phyloP scores from a whole-genome alignment of 257 asterid genomes.

The Solanum ossicruentum region DNA sequence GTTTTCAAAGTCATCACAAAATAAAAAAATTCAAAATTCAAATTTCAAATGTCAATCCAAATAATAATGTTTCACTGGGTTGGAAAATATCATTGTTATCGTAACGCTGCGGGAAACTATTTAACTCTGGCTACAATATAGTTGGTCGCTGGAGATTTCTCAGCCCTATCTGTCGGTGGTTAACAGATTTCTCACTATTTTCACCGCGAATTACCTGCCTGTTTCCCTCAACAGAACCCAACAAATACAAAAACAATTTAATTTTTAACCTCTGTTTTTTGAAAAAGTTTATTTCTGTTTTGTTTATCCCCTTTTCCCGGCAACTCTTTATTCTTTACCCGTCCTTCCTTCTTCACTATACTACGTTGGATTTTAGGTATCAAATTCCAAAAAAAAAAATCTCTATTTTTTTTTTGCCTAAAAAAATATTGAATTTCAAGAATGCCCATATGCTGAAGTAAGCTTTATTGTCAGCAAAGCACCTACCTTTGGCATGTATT shows the following conservation, averaged over 20 bases:
- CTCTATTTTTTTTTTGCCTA: neutral
- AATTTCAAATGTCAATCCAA: neutral
- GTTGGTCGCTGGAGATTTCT: slow-evolving; percentile 28
- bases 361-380: neutral
- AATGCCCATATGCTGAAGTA: slow-evolving; percentile 1
- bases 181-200: slow-evolving; percentile 24
- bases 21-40: neutral
- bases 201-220: slow-evolving; percentile 28
- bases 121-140: slow-evolving; percentile 25
- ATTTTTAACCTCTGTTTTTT: slow-evolving; percentile 3
- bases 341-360: neutral
- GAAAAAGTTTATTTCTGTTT: neutral
- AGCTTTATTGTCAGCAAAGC: slow-evolving; percentile 18
- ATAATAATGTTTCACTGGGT: neutral
- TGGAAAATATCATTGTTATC: neutral
- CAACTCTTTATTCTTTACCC: neutral
- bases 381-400: neutral
- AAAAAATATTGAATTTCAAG: neutral
- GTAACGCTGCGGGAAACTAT: neutral
- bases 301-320: neutral
- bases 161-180: slow-evolving; percentile 31
- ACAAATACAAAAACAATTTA: neutral
- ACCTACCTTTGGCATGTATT: slow-evolving; percentile 25
- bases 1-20: neutral
- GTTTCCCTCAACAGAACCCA: neutral